A percentile compares a stretch with the other conserved stretches of the same genome.
phyloP scores from a whole-genome alignment of 495 filamentous ascomycete genomes.

The Talaromyces adpressus region DNA sequence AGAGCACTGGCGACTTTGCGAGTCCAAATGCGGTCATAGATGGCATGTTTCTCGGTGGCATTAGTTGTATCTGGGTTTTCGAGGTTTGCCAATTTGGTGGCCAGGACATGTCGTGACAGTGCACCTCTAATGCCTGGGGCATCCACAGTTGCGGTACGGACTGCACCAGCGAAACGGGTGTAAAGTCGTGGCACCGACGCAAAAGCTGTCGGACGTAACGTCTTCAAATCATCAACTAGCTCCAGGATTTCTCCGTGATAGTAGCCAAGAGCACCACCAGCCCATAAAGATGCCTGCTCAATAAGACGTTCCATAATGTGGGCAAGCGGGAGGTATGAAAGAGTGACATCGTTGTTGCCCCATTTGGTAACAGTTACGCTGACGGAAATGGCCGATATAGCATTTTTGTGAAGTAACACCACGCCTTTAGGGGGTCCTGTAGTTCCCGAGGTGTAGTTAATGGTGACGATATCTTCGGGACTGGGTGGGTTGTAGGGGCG shows the following conservation, averaged over 20 bases:
- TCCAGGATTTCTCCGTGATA: constrained; percentile 89
- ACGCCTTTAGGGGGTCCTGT: constrained; percentile 95
- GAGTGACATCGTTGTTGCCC: constrained; percentile 47
- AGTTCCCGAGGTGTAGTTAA: constrained; percentile 97
- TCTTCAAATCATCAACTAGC: constrained; percentile 86
- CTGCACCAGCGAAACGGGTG: constrained; percentile 80
- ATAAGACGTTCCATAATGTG: constrained; percentile 86
- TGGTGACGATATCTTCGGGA: constrained; percentile 75
- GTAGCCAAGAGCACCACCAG: constrained; percentile 76
- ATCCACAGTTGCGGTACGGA: constrained; percentile 71
- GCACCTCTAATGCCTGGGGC: constrained; percentile 75
- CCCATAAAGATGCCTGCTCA: constrained; percentile 69
- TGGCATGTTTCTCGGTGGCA: constrained; percentile 70
- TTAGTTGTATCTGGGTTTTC: constrained; percentile 58
- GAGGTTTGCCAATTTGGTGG: constrained; percentile 72
- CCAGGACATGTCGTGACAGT: constrained; percentile 71
- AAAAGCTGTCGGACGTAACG: constrained; percentile 75
- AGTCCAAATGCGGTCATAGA: constrained; percentile 94
- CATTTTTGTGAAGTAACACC: constrained; percentile 73
- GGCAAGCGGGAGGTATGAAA: constrained; percentile 89
- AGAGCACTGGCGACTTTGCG: constrained; percentile 76
- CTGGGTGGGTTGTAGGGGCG: constrained; percentile 59
- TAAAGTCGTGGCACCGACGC: constrained; percentile 86
- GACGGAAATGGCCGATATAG: constrained; percentile 62
- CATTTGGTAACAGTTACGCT: constrained; percentile 47